Percentiles rank a stretch among this genome's conserved stretches.
Conservation (phyloP, 352 stramenopile genomes). For the Plasmopara halstedii region DNA sequence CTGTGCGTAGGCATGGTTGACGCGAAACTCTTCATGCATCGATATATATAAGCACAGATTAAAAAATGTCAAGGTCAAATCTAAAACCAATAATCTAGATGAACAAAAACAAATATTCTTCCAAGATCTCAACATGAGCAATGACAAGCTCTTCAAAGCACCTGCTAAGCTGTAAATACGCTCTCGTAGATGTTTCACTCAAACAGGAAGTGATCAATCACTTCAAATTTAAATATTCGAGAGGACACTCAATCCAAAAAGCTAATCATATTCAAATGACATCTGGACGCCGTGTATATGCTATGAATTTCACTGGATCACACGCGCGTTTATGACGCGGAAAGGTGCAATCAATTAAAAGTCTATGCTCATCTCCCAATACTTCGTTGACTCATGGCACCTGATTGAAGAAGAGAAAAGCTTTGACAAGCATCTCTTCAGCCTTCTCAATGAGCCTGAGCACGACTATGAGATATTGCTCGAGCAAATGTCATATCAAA, state of each 20-base stretch:
- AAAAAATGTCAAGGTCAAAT: conserved; percentile 1
- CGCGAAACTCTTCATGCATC: conserved; percentile 1
- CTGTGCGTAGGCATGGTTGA: neutral
- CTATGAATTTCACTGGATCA: neutral
- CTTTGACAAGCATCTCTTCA: neutral
- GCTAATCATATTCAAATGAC: neutral
- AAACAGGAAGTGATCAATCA: neutral
- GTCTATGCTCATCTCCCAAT: neutral
- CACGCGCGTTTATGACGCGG: neutral
- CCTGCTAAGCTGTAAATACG: neutral
- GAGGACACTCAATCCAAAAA: neutral
- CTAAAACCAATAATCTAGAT: conserved; percentile 2
- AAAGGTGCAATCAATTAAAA: neutral
- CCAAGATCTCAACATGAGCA: neutral
- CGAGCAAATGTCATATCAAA: neutral
- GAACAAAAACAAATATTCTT: conserved; percentile 2
- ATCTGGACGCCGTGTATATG: neutral
- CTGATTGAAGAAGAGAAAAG: neutral
- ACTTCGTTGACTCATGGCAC: neutral
- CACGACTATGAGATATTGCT: neutral
- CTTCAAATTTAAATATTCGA: neutral
- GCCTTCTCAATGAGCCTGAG: neutral
- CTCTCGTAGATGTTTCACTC: neutral
- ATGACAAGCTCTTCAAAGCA: conserved; percentile 1
- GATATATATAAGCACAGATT: conserved; percentile 3